Evolutionary conservation across 2,329 filamentous ascomycete genomes (phyloP), one percentile per base, ranked within the genome.

Genomic region (Xenosphaeropsis pyriputrescens): DNA sequence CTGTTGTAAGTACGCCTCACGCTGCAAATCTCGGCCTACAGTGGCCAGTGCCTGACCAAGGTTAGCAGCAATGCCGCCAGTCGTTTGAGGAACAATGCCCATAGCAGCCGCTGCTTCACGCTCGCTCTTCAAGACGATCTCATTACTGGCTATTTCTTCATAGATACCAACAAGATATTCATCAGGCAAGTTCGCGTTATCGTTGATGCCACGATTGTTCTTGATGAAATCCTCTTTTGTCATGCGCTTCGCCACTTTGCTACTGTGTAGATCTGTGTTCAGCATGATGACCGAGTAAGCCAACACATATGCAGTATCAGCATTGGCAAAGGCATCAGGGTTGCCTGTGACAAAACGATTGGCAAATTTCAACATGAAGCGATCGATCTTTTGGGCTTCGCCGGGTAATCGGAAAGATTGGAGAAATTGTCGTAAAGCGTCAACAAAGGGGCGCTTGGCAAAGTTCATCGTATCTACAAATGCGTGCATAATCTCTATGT

Each of bases 331-430:
- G 1, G 91, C 89, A 53, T 94, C 94, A 0, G 91, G 91, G 49
- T 98, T 98, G 19, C 88, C 88, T 42, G 79, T 81, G 37, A 93
- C 83, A 56, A 98, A 98, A 42, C 89, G 79, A 58, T 96, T 89
- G 8, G 91, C 91, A 60, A 96, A 98, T 57, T 98, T 98, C 47
- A 98, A 65, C 91, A 98, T 96, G 61, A 96, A 93, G 35, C 91
- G 84, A 74, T 98, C 91, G 47, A 98, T 98, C 64, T 98, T 98
- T 56, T 98, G 91, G 0, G 88, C 88, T 59, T 98, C 91, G 43
- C 91, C 91, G 0, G 91, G 91, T 12, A 98, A 65, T 44, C 91
- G 81, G 65, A 98, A 98, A 18, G 85, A 83, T 57, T 98, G 91
- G 11, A 98, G 64, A 51, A 98, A 98, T 41, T 85, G 79, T 29